Evolutionary conservation across 2,329 filamentous ascomycete genomes (phyloP), one percentile per base, ranked within the genome.

Genomic region (Monilinia fructigena): DNA sequence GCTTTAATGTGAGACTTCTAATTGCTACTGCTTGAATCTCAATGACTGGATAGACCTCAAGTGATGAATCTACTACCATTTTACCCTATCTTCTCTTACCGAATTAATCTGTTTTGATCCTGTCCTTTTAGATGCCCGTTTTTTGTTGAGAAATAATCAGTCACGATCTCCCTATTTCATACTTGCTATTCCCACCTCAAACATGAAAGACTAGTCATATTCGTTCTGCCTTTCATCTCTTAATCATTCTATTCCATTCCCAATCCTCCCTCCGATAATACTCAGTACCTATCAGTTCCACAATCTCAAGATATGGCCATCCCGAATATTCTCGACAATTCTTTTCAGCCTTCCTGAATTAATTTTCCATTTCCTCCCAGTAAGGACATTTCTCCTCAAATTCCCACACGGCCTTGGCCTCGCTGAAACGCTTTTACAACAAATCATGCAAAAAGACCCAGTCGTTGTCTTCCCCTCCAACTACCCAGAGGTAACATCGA

Each of bases 1-100:
- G 10, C 2, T n/a, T n/a, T 31, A 3, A n/a, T 35, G 4, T 3
- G n/a, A 14, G 6, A 11, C 40, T 23, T 3, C 10, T n/a, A 0
- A 5, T 47, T 59, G 18, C 18, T 10, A 31, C 4, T 47, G 18
- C 10, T 47, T 28, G 14, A 12, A 23, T 59, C 12, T 47, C 40
- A 20, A 35, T 35, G 28, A 31, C 11, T n/a, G 12, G 18, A 47
- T 4, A 4, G 3, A 45, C 4, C 28, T 10, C 23, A 26, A 14
- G 11, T 47, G 6, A 45, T 40, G 12, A 11, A 5, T n/a, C 4
- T 58, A 20, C 18, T 11, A 8, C 23, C 20, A 11, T 47, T 4
- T 35, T 35, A 35, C 31, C 31, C 31, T 35, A 35, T 35, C 10
- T 58, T 31, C 18, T 11, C 18, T 18, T 8, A 11, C 35, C 2